Conservation (phyloP, 257 asterid species). For the Haberlea rhodopensis region DNA sequence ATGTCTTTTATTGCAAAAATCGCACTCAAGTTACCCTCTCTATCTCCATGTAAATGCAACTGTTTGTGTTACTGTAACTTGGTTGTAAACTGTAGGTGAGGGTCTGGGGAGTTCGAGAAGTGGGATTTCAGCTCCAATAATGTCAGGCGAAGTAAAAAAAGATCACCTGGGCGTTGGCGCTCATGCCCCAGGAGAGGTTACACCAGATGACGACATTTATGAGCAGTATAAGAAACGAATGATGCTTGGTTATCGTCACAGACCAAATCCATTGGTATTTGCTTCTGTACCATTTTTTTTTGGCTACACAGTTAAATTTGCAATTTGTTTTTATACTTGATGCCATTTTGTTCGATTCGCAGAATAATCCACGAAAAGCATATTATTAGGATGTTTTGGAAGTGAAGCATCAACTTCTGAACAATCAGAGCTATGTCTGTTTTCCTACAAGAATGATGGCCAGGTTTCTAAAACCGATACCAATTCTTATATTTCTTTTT, state of each 20-base stretch:
- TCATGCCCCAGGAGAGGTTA: constrained; percentile 78
- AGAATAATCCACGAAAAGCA: constrained; percentile 79
- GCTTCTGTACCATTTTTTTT: neutral
- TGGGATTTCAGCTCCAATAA: constrained; percentile 80
- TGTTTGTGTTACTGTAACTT: neutral
- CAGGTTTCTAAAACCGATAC: too few species aligned
- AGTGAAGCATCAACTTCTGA: neutral
- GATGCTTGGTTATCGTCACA: constrained; percentile 88
- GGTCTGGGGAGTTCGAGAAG: constrained; percentile 85
- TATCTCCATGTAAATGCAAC: too few species aligned
- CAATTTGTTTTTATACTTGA: neutral
- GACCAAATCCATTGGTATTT: constrained; percentile 91
- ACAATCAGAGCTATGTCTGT: constrained; percentile 1
- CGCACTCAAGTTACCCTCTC: too few species aligned
- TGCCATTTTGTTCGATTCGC: constrained; percentile 24
- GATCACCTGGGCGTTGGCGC: constrained; percentile 95
- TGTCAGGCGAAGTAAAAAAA: constrained; percentile 72
- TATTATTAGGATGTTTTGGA: constrained; percentile 44
- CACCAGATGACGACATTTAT: constrained; percentile 81
- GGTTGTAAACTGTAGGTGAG: constrained; percentile 51
- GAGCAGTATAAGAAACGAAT: constrained; percentile 93
- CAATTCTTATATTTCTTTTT: too few species aligned
- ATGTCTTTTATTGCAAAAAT: too few species aligned
- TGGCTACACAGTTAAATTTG: too few species aligned
- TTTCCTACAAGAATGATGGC: too few species aligned